Evolutionary conservation across 768 basidiomycete genomes (phyloP), one percentile per base, ranked within the genome.

Genomic region (Daedaleopsis sinensis): DNA sequence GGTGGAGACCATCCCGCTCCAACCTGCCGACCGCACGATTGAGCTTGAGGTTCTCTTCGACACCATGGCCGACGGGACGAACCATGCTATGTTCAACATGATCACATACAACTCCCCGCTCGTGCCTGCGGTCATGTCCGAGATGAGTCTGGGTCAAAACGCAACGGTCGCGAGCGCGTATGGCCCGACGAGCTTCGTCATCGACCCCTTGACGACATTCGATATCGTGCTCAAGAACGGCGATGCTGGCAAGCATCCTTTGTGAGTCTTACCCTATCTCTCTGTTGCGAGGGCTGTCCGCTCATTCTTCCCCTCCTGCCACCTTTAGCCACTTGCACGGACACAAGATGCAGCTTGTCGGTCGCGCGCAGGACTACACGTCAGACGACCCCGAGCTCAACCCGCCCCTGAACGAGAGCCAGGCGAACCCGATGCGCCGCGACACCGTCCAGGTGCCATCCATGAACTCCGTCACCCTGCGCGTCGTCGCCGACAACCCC

Each of bases 401-500:
- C 75, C 94, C 93, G 15, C 88, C 91, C 0, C 76, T 93, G 58
- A 77, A 81, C 23, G 91, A 94, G 74, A 87, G 84, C 15, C 90
- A 93, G 67, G 71, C 77, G 1, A 99, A 98, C 76, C 96, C 96
- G 2, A 85, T 96, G 69, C 87, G 94, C n/a, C 84, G 96, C 43
- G 96, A 99, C 73, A 96, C 94, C 0, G 78, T 96, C 16, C 83
- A 86, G 58, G 84, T 97, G 53, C 89, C 91, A 3, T 80, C 85
- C 4, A 80, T 80, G 60, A 74, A 82, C 19, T 87, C 87, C 3
- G 90, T 83, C 12, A 91, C 90, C 0, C 76, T 99, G 48, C 86
- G 94, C 21, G 74, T 95, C 67, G 77, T 88, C 50, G 93, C 93
- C 1, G 92, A 98, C 72, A 98, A 98, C 75, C 96, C 96, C 1